A percentile compares a stretch with the other conserved stretches of the same genome.
Evolutionary conservation across 1,284 basidiomycete genomes (phyloP).

Genomic region (Dichomitus squalens): DNA sequence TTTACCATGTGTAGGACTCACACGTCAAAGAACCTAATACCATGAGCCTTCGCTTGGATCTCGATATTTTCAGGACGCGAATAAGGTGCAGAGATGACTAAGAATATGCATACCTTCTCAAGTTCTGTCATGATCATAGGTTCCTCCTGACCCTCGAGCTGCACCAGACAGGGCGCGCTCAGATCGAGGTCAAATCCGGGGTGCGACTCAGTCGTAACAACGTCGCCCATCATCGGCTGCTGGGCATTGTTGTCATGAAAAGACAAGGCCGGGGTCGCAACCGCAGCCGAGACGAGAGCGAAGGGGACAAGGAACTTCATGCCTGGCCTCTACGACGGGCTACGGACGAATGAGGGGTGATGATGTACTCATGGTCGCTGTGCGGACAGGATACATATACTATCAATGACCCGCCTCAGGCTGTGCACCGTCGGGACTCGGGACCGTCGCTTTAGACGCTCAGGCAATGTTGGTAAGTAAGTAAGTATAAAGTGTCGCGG

Average conservation of each 20-base stretch:
- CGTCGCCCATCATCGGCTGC: constrained; percentile 19
- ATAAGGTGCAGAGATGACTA: constrained; percentile 2
- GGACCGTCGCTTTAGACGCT: too few species aligned
- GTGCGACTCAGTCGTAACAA: constrained; percentile 20
- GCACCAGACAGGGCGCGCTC: constrained; percentile 70
- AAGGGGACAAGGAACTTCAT: constrained; percentile 55
- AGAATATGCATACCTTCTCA: constrained; percentile 60
- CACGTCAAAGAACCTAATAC: constrained; percentile 87
- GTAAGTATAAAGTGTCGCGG: too few species aligned
- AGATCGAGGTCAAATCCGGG: constrained; percentile 65
- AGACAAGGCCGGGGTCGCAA: constrained; percentile 25
- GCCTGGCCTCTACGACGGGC: too few species aligned
- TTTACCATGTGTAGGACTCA: constrained; percentile 39
- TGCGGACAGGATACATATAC: too few species aligned
- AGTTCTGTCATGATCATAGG: constrained; percentile 83
- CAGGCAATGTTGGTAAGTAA: too few species aligned
- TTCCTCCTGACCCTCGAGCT: constrained; percentile 61
- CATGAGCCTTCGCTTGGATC: constrained; percentile 78
- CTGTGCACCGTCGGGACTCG: too few species aligned
- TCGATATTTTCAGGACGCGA: constrained; percentile 35
- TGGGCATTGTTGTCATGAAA: constrained; percentile 25
- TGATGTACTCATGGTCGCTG: too few species aligned
- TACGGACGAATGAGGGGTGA: too few species aligned
- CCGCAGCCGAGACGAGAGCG: constrained; percentile 31
- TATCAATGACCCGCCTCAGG: too few species aligned